Evolutionary conservation across 495 filamentous ascomycete species (phyloP), one percentile per base, ranked within the genome.

Genomic region (Trichoderma asperelloides): DNA sequence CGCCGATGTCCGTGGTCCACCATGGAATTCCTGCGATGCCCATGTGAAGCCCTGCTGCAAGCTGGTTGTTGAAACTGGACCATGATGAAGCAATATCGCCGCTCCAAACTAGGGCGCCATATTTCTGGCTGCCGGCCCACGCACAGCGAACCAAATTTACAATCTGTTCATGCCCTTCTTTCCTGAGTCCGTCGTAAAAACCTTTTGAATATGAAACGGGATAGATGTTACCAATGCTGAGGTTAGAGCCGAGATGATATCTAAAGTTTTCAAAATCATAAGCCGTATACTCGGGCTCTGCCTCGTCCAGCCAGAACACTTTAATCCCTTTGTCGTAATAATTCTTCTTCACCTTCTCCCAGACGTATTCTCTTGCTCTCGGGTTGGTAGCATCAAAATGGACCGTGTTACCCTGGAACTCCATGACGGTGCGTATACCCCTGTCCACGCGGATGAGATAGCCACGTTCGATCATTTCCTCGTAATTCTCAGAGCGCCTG

Each of bases 1-100:
- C 85, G 12, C 85, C 84, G 45, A 87, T 87, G 72, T 86, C 84
- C 8, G 82, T 85, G 40, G 83, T 86, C 82, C 82, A 85, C 83
- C 83, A 86, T 1, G 84, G 80, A 27, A 87, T 80, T 0, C 84
- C 84, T 0, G 83, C 78, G 11, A 86, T 75, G 1, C 83, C 84
- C 81, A 86, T 86, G 70, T 84, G 85, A 45, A 87, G 71, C 0
- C 84, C 85, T 0, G 84, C 84, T 0, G 84, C 76, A 11, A 87
- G 76, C 71, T 87, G 84, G 62, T 82, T 78, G 30, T 82, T 78
- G 66, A 86, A 78, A 23, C 81, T 82, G 2, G 70, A 69, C 84
- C 84, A 86, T 0, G 81, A 85, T 18, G 78, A 82, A 0, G 85
- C 84, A 55, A 86, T 83, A 70, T 86, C 85, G 37, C 85, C 85